Evolutionary conservation across 2,329 filamentous ascomycete genomes (phyloP), one percentile per base, ranked within the genome.

Genomic region (Alternaria incomplexa): DNA sequence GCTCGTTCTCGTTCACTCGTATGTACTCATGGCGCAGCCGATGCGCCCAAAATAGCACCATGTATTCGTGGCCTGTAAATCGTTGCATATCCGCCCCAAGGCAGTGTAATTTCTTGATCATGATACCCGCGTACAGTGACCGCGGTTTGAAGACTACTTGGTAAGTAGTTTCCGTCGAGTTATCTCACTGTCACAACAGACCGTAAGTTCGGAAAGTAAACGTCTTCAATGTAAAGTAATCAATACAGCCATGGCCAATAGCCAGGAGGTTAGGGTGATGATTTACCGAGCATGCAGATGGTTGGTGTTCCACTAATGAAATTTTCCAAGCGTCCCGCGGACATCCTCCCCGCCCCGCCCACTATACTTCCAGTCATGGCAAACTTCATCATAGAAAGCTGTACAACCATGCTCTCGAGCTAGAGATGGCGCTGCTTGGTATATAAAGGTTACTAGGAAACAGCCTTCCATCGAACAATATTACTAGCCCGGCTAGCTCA

Each of bases 401-500:
- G 12, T 36, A 23, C 36, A 17, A 17, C 5, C 36, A 17, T 51
- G 7, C 17, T 13, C 15, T 30, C 3, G 26, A 51, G 17, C 11
- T 32, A 0, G 3, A 9, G 47, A n/a, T 9, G 1, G 0, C 4
- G 0, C 5, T 5, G 0, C 2, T 36, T n/a, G 32, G 4, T 3
- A n/a, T 36, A 36, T 5, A 5, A n/a, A 1, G 2, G 4, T 5
- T 36, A 2, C 5, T n/a, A 5, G 15, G 5, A 1, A 10, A 0
- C 5, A 5, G 20, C 23, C 15, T 46, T 50, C 26, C 59, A 68
- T 65, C 60, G 55, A 65, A 66, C 44, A 58, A 55, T 44, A 70
- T 44, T 11, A 56, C 55, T 45, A 61, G 66, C 66, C 66, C 58
- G 65, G 66, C 60, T 69, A 64, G 66, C 75, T 76, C 74, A 78